These are phyloP conservation scores for Coemansia sp. DNA, from an alignment of 192 early-diverging fungal species.

Conservation along the genomic window DNA sequence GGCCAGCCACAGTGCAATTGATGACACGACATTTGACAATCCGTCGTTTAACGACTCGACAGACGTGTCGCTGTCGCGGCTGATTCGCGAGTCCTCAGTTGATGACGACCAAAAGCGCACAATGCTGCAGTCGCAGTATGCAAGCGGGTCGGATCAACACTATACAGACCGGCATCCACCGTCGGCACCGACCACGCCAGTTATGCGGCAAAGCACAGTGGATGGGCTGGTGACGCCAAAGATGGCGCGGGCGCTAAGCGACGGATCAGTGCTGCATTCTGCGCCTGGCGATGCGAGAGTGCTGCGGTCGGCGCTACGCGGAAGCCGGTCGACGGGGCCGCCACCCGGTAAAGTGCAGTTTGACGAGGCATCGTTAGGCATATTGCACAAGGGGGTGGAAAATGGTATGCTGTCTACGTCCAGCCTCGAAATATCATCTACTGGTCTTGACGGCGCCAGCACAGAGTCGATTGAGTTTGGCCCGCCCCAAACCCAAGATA, in stretches of 20 bases:
- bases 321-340: conserved; percentile 15
- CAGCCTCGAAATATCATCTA: conserved; percentile 7
- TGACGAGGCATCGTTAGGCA: neutral
- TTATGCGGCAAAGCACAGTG: neutral
- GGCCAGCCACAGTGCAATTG: neutral
- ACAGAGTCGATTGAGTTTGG: conserved; percentile 21
- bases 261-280: conserved; percentile 6
- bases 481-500: neutral
- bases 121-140: neutral
- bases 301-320: conserved; percentile 33
- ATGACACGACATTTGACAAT: conserved; percentile 31
- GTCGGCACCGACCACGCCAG: conserved; percentile 7
- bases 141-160: neutral
- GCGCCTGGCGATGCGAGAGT: conserved; percentile 15
- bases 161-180: neutral
- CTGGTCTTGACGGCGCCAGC: neutral
- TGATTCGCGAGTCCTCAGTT: conserved; percentile 18
- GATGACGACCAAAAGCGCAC: conserved; percentile 9
- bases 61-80: conserved; percentile 19
- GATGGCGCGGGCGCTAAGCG: conserved; percentile 26
- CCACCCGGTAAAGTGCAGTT: neutral
- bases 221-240: conserved; percentile 24
- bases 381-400: conserved; percentile 23
- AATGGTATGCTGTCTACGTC: conserved; percentile 10
- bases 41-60: conserved; percentile 25